Base-by-base conservation (phyloP, 768 basidiomycete genomes). In the Lentinula boryana region DNA sequence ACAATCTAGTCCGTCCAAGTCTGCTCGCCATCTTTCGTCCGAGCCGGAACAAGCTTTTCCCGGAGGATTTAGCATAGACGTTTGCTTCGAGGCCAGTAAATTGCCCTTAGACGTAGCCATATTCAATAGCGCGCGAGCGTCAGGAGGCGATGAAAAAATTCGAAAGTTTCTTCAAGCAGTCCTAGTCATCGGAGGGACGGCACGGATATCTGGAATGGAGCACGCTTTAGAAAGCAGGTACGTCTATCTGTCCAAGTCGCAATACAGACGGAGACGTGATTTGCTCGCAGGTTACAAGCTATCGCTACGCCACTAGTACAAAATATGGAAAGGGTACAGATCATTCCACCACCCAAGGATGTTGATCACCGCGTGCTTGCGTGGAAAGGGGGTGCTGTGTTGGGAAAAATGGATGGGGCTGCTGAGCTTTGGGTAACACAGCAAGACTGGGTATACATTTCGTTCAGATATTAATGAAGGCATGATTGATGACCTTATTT, bases 301-400 rank as follows among this genome's bases (percentile, higher is more conserved):
- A 93, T 93, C 58, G 89, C 90, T 9, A 91, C 88, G 8, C 89
- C 91, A 5, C 72, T 95, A 44, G 87, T 92, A 15, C 81, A 83
- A 15, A 87, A 86, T 68, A 92, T 95, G 85, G 88, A 91, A 68
- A 91, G 89, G 66, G 89, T 96, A 6, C 86, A 89, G 64, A 91
- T 97, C 61, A 90, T 98, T 50, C 92, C 94, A n/a, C 89, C 94
- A 2, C 95, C 95, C 1, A 90, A 95, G 70, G 93, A 94, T 62
- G 84, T 98, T 48, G 95, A 98, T 72, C 93, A 93, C 5, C 83
- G 86, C 27, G 86, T 93, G 40, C 81, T 98, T 35, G 87, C 86
- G 15, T 99, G 97, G 97, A 98, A 98, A 72, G 97, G 97, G 9
- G 93, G 89, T 5, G 84, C 89, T 7, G 93, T 95, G 12, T 83